Evolutionary conservation across 345 rosid genomes (phyloP).

Genomic region (Salix brachista): DNA sequence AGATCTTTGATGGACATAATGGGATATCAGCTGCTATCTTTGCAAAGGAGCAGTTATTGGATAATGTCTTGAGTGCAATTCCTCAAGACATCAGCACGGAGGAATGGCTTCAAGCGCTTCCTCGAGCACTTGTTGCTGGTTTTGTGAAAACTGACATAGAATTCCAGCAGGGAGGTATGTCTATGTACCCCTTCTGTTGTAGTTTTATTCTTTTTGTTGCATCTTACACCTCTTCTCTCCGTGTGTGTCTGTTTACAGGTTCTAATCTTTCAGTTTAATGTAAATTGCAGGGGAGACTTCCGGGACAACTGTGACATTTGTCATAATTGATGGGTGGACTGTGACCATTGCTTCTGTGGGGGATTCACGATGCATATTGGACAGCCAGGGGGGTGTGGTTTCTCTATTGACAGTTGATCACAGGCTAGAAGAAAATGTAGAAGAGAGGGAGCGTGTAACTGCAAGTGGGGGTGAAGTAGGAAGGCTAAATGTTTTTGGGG

Average conservation of each 20-base stretch:
- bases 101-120: constrained; percentile 99
- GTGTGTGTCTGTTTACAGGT: background rate
- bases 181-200: background rate
- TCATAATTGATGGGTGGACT: constrained; percentile 95
- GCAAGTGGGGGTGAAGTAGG: constrained; percentile 99
- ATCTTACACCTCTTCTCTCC: background rate
- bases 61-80: constrained; percentile 87
- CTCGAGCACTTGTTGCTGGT: constrained; percentile 93
- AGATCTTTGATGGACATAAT: constrained; percentile 98
- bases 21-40: constrained; percentile 97
- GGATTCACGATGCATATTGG: constrained; percentile 97
- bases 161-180: constrained; percentile 86
- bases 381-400: constrained; percentile 89
- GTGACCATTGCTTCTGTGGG: constrained; percentile 99
- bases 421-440: constrained; percentile 93
- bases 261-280: constrained; percentile 24
- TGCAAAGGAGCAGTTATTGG: constrained; percentile 74
- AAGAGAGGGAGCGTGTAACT: constrained; percentile 98
- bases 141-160: constrained; percentile 99
- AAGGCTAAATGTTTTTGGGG: constrained; percentile 91
- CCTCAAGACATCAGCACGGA: constrained; percentile 68
- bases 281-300: constrained; percentile 86
- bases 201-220: background rate
- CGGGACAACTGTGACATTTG: constrained; percentile 97
- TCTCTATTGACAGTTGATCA: constrained; percentile 97